Evolutionary conservation across 176 grass and related monocot genomes (phyloP), one percentile per base, ranked within the genome.

Genomic region (Pontederia paniculata): DNA sequence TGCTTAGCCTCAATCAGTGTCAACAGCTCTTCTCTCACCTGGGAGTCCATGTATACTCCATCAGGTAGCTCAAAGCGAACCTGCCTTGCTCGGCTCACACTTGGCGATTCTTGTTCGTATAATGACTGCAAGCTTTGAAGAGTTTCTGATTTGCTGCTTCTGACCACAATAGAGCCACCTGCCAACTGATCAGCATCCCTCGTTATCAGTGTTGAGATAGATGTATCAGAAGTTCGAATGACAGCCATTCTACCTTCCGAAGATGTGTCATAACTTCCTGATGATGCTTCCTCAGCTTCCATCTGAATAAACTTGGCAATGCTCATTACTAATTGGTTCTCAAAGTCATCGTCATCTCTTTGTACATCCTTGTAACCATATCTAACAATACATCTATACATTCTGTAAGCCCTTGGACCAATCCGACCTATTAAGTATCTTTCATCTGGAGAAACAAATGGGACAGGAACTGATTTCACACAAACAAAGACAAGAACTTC

Each of bases 241-340:
- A 98, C 77, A 0, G 83, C 93, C 93, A 98, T 98, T 66, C 93
- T 83, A 48, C 93, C 93, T 81, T 98, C 86, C 19, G 86, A 87
- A 55, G 83, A 80, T 0, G 74, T 80, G 43, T 84, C 93, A 57
- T 84, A 90, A 50, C 79, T 78, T 59, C 74, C 70, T 4, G 77
- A 79, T 41, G 79, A 68, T 21, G 54, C 66, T 67, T 91, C 86
- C 78, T 88, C 80, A 1, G 86, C 80, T 70, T 98, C 93, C 93
- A 91, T 80, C 80, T 91, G 78, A 76, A 98, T 84, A 62, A 98
- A 98, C 71, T 88, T 98, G 12, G 86, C 93, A 74, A 98, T 98
- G 80, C 75, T 98, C 80, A 88, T 75, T 23, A 98, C 77, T 45
- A 98, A 56, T 60, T 84, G 74, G 75, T 84, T 81, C 54, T 98